phyloP scores from a whole-genome alignment of 2,329 filamentous ascomycete genomes.

The Phialophora chinensis region DNA sequence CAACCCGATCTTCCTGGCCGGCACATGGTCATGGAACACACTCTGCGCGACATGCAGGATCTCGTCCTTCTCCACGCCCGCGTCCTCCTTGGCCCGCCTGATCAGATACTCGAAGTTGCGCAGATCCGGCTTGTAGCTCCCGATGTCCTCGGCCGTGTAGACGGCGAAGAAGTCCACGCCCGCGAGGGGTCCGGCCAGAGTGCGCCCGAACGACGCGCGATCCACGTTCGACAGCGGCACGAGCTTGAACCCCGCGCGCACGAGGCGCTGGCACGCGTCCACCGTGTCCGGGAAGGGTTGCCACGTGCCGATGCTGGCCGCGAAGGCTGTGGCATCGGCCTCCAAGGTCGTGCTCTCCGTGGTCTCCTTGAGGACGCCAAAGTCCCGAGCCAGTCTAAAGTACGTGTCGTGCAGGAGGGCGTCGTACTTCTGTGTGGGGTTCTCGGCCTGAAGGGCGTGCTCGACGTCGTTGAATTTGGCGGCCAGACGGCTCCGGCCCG shows the following conservation, averaged over 20 bases:
- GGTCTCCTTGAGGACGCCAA: slow-evolving; percentile 15
- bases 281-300: slow-evolving; percentile 65
- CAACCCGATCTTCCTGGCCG: slow-evolving; percentile 66
- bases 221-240: slow-evolving; percentile 65
- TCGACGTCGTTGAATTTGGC: slow-evolving; percentile 50
- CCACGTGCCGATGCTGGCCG: slow-evolving; percentile 57
- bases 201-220: slow-evolving; percentile 56
- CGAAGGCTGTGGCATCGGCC: slow-evolving; percentile 54
- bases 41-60: slow-evolving; percentile 73
- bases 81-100: slow-evolving; percentile 56
- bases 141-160: slow-evolving; percentile 73
- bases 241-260: slow-evolving; percentile 58
- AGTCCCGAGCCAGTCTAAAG: slow-evolving; percentile 17
- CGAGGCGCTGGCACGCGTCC: slow-evolving; percentile 57
- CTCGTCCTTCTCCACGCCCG: slow-evolving; percentile 63
- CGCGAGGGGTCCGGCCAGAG: slow-evolving; percentile 56
- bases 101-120: slow-evolving; percentile 72
- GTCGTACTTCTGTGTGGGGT: slow-evolving; percentile 65
- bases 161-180: slow-evolving; percentile 66
- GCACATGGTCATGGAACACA: slow-evolving; percentile 69
- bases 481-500: slow-evolving; percentile 19
- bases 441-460: slow-evolving; percentile 55
- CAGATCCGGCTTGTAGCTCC: slow-evolving; percentile 71
- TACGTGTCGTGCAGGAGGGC: slow-evolving; percentile 55
- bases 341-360: neutral